Conservation (phyloP, 495 filamentous ascomycete genomes). For the Elasticomyces elasticus region DNA sequence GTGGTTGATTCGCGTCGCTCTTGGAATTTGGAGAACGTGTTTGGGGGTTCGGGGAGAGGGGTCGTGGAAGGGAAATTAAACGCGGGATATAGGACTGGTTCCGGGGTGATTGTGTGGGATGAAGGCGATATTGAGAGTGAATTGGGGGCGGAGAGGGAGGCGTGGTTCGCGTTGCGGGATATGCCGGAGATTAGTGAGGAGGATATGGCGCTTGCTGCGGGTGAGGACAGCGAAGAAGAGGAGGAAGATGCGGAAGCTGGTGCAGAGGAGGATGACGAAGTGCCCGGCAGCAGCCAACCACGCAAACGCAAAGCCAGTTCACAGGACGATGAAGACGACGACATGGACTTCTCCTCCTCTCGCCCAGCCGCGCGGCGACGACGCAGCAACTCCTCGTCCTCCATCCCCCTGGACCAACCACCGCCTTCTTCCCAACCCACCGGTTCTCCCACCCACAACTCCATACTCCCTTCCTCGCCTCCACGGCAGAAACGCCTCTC, state of each 20-base stretch:
- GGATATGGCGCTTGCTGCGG: constrained; percentile 37
- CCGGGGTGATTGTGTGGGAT: constrained; percentile 87
- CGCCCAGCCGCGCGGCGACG: neutral
- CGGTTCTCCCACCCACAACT: constrained; percentile 39
- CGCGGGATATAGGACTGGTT: too few relatives aligned
- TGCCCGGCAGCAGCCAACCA: constrained; percentile 28
- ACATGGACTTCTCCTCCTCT: constrained; percentile 33
- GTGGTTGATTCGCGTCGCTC: constrained; percentile 81
- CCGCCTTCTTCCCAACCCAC: constrained; percentile 27
- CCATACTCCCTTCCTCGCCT: constrained; percentile 39
- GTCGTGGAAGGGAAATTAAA: constrained; percentile 57
- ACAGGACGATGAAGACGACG: constrained; percentile 46
- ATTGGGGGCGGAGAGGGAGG: constrained; percentile 59
- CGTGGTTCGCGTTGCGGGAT: constrained; percentile 68
- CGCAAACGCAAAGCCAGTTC: constrained; percentile 78
- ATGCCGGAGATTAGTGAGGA: constrained; percentile 86
- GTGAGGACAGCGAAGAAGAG: constrained; percentile 37
- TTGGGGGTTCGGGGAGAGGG: constrained; percentile 40
- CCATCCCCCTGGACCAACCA: constrained; percentile 28
- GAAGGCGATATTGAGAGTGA: constrained; percentile 94
- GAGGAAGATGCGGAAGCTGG: constrained; percentile 33
- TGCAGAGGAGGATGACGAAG: constrained; percentile 13
- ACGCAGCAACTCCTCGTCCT: constrained; percentile 49
- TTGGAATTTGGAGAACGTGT: constrained; percentile 92
- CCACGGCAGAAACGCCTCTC: constrained; percentile 44